Percentiles rank a stretch among this genome's conserved stretches.
These are phyloP conservation scores for Ceratocystis huliohia DNA, from an alignment of 2,329 filamentous ascomycete genomes.

Conservation along the genomic window DNA sequence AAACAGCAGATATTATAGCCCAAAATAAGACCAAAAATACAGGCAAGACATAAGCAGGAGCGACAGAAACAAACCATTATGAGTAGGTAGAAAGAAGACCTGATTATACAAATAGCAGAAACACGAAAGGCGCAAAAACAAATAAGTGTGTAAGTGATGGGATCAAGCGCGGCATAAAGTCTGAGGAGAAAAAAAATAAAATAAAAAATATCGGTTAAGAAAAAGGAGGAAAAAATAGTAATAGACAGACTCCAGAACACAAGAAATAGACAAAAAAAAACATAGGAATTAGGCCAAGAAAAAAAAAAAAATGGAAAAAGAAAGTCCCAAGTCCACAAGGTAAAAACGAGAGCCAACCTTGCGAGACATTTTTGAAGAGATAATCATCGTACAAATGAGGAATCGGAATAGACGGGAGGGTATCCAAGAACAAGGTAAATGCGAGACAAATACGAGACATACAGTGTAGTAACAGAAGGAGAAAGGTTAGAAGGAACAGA, in stretches of 20 bases:
- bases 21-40: too few relatives aligned
- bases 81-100: not conserved
- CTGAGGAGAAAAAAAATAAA: constrained; percentile 1
- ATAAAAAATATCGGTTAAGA: constrained; percentile 6
- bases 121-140: not conserved
- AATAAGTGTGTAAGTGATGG: not conserved
- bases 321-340: not conserved
- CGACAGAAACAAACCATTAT: not conserved
- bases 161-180: not conserved
- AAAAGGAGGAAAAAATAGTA: constrained; percentile 1
- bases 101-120: not conserved
- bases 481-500: not conserved
- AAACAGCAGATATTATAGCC: too few relatives aligned
- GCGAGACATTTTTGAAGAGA: constrained; percentile 1
- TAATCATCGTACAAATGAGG: constrained; percentile 8
- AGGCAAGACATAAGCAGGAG: too few relatives aligned
- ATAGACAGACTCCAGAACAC: not conserved
- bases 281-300: constrained; percentile 8
- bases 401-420: constrained; percentile 9
- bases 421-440: constrained; percentile 28
- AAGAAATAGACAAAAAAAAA: constrained; percentile 1
- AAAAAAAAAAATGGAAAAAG: constrained; percentile 13
- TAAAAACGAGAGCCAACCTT: not conserved
- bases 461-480: constrained; percentile 21
- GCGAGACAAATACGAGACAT: constrained; percentile 26